These are phyloP conservation scores for Aspergillus puulaauensis DNA, from an alignment of 2,329 filamentous ascomycete genomes.

Conservation along the genomic window DNA sequence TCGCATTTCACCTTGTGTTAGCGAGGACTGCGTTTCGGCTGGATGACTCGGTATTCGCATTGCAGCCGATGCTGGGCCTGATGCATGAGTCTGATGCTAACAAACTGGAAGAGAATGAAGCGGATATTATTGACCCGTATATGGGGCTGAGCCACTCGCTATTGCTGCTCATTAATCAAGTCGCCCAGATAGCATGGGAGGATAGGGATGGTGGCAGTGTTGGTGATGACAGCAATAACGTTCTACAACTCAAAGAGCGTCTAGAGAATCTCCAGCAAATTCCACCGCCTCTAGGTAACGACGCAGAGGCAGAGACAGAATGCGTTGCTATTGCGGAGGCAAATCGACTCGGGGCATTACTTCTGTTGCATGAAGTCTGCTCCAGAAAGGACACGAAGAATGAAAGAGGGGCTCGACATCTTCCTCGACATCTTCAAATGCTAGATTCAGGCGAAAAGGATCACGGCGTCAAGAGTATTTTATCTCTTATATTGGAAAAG, in stretches of 20 bases:
- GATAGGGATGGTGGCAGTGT: background rate
- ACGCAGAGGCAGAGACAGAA: background rate
- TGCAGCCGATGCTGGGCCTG: background rate
- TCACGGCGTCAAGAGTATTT: background rate
- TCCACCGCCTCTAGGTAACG: background rate
- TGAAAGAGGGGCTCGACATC: too few relatives aligned
- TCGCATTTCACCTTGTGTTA: conserved; percentile 28
- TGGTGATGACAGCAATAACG: background rate
- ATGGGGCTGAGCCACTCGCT: background rate
- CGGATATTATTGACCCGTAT: background rate
- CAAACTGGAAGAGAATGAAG: too few relatives aligned
- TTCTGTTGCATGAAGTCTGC: background rate
- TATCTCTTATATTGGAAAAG: background rate
- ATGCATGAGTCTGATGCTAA: too few relatives aligned
- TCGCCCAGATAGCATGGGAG: background rate
- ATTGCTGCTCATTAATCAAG: background rate
- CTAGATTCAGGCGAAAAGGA: background rate
- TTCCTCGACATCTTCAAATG: too few relatives aligned
- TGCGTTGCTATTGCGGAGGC: background rate
- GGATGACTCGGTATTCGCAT: background rate
- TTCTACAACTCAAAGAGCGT: background rate
- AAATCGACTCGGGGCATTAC: background rate
- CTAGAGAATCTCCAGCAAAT: background rate
- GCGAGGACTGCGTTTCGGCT: conserved; percentile 25
- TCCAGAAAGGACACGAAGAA: too few relatives aligned